A percentile compares a stretch with the other conserved stretches of the same genome.
Conservation (phyloP, 768 basidiomycete species). For the Multifurca ochricompacta region DNA sequence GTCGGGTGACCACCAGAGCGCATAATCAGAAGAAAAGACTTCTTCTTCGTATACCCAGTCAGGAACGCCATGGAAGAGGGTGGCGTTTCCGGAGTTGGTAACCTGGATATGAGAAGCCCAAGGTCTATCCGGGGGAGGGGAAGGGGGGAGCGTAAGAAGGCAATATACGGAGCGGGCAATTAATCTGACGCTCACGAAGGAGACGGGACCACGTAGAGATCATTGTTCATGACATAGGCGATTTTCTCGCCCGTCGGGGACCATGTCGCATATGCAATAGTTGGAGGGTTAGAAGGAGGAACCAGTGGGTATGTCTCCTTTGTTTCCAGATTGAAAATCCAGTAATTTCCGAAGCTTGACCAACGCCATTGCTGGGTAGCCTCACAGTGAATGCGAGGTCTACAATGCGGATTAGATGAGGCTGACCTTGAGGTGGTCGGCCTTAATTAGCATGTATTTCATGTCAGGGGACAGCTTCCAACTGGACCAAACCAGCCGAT, state of each 20-base stretch:
- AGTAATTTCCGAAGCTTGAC: conserved; percentile 88
- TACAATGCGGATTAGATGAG: conserved; percentile 13
- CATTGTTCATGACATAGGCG: conserved; percentile 80
- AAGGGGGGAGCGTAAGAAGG: conserved; percentile 24
- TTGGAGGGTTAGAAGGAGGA: conserved; percentile 59
- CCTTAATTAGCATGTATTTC: conserved; percentile 79
- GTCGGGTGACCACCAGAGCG: conserved; percentile 91
- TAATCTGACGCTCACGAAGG: conserved; percentile 42
- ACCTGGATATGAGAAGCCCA: conserved; percentile 55
- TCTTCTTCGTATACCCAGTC: conserved; percentile 99
- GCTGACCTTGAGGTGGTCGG: conserved; percentile 62
- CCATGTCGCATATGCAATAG: conserved; percentile 78
- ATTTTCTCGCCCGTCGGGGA: conserved; percentile 78
- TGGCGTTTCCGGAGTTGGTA: conserved; percentile 72
- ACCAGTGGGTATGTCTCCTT: conserved; percentile 64
- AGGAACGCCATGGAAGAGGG: conserved; percentile 88
- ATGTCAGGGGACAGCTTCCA: conserved; percentile 91
- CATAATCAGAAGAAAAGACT: conserved; percentile 61
- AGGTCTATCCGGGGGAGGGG: too few relatives aligned
- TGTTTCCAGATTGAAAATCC: conserved; percentile 72
- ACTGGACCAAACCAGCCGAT: conserved; percentile 38
- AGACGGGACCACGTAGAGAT: conserved; percentile 76
- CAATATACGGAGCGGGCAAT: neutral
- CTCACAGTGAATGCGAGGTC: conserved; percentile 12
- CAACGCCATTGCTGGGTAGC: conserved; percentile 80